A percentile compares a stretch with the other conserved stretches of the same genome.
Evolutionary conservation across 2,329 filamentous ascomycete genomes (phyloP).

Genomic region (Fusarium sp.): DNA sequence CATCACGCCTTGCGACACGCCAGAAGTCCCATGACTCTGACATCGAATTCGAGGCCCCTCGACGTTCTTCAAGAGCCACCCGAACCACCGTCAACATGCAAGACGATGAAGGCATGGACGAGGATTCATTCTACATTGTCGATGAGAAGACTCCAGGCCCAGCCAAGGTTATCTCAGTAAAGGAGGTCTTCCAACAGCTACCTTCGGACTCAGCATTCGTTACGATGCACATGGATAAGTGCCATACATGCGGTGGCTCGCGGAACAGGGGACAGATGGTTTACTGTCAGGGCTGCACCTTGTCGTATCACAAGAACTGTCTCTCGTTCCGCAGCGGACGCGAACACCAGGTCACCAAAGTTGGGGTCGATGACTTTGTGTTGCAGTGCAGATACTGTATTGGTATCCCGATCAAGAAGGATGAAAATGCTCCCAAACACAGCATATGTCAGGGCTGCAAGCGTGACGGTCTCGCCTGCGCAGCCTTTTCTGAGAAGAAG

Average conservation of each 20-base stretch:
- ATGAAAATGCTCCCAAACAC: slow-evolving; percentile 75
- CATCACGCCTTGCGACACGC: slow-evolving; percentile 10
- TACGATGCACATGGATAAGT: slow-evolving; percentile 75
- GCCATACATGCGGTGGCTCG: slow-evolving; percentile 73
- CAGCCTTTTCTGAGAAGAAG: slow-evolving; percentile 78
- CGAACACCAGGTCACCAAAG: slow-evolving; percentile 92
- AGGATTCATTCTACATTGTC: slow-evolving; percentile 65
- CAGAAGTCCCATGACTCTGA: slow-evolving; percentile 53
- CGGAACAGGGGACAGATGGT: slow-evolving; percentile 75
- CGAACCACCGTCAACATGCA: slow-evolving; percentile 58
- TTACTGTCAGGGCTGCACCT: slow-evolving; percentile 90
- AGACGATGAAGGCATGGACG: slow-evolving; percentile 64
- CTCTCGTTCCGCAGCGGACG: slow-evolving; percentile 78
- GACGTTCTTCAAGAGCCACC: slow-evolving; percentile 62
- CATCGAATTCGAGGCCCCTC: slow-evolving; percentile 65
- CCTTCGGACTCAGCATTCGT: slow-evolving; percentile 75
- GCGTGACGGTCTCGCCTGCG: slow-evolving; percentile 74
- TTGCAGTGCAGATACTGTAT: slow-evolving; percentile 92
- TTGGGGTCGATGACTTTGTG: slow-evolving; percentile 81
- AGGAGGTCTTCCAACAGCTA: slow-evolving; percentile 78
- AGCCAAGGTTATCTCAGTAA: slow-evolving; percentile 72
- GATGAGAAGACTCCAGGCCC: slow-evolving; percentile 59
- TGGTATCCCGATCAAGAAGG: slow-evolving; percentile 74
- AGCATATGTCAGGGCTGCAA: slow-evolving; percentile 79
- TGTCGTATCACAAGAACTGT: slow-evolving; percentile 85